Conservation (phyloP, 1,284 basidiomycete species). For the Sphagnurus paluster region DNA sequence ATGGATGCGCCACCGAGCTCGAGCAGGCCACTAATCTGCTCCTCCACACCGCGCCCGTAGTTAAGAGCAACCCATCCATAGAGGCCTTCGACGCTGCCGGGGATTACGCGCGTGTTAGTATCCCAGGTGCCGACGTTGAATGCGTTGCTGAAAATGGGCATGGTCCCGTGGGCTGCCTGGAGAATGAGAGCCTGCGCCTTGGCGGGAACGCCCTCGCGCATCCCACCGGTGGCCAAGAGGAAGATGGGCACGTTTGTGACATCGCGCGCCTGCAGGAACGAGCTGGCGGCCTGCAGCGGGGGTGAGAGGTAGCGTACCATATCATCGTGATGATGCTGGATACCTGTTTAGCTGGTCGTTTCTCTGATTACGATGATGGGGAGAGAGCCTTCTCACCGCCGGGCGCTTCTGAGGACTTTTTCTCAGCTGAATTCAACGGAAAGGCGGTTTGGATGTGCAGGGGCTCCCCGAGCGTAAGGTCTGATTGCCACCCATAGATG, state of each 20-base stretch:
- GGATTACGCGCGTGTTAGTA: conserved; percentile 1
- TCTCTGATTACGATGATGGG: neutral
- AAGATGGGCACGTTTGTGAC: conserved; percentile 11
- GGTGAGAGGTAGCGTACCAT: conserved; percentile 9
- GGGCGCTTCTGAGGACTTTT: conserved; percentile 2
- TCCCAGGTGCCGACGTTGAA: conserved; percentile 8
- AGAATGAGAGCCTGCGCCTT: conserved; percentile 4
- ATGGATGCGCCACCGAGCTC: conserved; percentile 11
- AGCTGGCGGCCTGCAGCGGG: neutral
- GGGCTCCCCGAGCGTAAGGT: conserved; percentile 8
- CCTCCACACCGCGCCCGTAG: conserved; percentile 2
- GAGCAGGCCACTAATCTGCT: conserved; percentile 8
- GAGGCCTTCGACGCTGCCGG: conserved; percentile 1
- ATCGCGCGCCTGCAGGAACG: conserved; percentile 1
- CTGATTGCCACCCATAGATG: conserved; percentile 13
- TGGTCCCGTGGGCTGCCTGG: conserved; percentile 9
- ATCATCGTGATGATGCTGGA: conserved; percentile 1
- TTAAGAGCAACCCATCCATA: conserved; percentile 11
- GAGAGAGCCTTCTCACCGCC: conserved; percentile 3
- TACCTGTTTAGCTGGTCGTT: conserved; percentile 2
- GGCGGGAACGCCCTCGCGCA: conserved; percentile 5
- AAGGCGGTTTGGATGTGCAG: conserved; percentile 1
- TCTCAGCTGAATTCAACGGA: conserved; percentile 7
- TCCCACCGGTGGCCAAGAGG: conserved; percentile 14
- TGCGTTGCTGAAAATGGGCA: neutral